phyloP scores from a whole-genome alignment of 2,329 filamentous ascomycete species.

The Claviceps africana region DNA sequence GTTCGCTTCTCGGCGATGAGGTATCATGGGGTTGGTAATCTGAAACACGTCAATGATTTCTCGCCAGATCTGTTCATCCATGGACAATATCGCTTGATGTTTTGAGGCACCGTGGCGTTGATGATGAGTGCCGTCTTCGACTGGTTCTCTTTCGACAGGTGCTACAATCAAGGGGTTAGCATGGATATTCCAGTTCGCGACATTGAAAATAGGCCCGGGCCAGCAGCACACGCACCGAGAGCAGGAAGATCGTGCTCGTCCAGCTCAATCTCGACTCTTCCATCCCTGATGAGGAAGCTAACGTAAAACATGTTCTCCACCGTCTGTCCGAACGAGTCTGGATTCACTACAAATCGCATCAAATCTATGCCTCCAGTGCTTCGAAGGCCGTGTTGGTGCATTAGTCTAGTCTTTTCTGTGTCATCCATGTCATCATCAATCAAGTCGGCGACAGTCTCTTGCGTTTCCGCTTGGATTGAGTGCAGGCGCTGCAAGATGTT shows the following conservation, averaged over 20 bases:
- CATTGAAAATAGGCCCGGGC: too few species aligned
- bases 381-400: constrained; percentile 52
- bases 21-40: constrained; percentile 69
- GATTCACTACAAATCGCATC: constrained; percentile 82
- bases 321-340: constrained; percentile 79
- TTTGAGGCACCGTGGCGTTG: constrained; percentile 43
- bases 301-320: constrained; percentile 96
- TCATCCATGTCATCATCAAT: constrained; percentile 33
- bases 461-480: constrained; percentile 30
- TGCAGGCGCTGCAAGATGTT: constrained; percentile 53
- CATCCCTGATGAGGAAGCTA: constrained; percentile 85
- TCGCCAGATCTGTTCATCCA: constrained; percentile 76
- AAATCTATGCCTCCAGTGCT: constrained; percentile 60
- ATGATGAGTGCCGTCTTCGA: constrained; percentile 31
- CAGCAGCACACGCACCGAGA: constrained; percentile 48
- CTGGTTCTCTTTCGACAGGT: constrained; percentile 25
- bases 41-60: constrained; percentile 62
- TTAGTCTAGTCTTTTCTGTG: constrained; percentile 34
- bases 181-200: too few species aligned
- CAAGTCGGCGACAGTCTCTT: constrained; percentile 29
- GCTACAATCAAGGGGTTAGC: constrained; percentile 10
- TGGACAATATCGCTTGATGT: constrained; percentile 75
- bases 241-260: constrained; percentile 67
- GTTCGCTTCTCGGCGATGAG: constrained; percentile 54
- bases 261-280: constrained; percentile 56